Conservation (phyloP, 2,329 filamentous ascomycete genomes). For the Aureobasidium namibiae region DNA sequence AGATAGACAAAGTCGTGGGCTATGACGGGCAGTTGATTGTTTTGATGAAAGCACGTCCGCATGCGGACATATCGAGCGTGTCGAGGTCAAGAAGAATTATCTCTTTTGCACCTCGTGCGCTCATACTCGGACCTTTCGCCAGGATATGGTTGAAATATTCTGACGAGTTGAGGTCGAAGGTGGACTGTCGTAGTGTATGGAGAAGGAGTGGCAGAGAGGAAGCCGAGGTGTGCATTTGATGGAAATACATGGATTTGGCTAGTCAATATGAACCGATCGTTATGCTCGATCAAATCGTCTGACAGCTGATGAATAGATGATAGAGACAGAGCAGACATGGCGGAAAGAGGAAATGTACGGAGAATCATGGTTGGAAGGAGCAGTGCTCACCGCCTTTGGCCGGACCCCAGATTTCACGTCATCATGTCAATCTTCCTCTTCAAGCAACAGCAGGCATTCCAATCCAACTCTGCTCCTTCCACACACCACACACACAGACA, state of each 20-base stretch:
- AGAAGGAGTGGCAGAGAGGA: background rate
- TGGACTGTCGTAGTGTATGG: background rate
- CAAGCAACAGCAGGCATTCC: background rate
- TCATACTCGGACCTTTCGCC: no score
- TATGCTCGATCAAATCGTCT: no score
- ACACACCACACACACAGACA: background rate
- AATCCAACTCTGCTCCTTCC: background rate
- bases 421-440: background rate
- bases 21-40: background rate
- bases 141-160: background rate
- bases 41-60: background rate
- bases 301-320: no score
- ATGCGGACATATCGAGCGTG: background rate
- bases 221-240: background rate
- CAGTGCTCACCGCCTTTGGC: background rate
- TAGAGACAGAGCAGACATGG: background rate
- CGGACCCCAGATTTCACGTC: constrained; percentile 2
- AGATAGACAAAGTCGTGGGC: background rate
- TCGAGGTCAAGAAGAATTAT: background rate
- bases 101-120: no score
- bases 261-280: background rate
- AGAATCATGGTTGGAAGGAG: background rate
- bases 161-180: background rate
- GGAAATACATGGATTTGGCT: background rate
- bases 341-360: background rate